These are phyloP conservation scores for Gracilaria vermiculophylla DNA, from an alignment of 23 red algal genomes.

Conservation along the genomic window DNA sequence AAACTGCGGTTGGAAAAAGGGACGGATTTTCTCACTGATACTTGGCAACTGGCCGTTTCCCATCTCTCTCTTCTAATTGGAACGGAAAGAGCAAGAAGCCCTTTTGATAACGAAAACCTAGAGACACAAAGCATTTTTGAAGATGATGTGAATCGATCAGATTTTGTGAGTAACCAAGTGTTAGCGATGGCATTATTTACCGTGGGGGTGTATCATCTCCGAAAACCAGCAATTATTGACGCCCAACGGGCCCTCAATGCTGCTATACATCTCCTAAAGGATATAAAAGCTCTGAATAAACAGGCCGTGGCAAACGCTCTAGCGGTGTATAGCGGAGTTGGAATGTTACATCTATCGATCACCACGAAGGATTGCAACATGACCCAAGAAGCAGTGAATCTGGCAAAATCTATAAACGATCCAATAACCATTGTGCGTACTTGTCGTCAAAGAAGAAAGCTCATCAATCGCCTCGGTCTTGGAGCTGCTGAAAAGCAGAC, in stretches of 20 bases:
- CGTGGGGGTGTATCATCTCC: slow-evolving; percentile 45
- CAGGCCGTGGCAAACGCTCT: slow-evolving; percentile 47
- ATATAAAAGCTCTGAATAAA: neutral
- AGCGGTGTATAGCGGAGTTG: slow-evolving; percentile 33
- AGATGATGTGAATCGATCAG: neutral
- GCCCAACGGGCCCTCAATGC: slow-evolving; percentile 8
- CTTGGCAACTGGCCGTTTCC: slow-evolving; percentile 53
- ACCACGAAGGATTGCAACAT: slow-evolving; percentile 5
- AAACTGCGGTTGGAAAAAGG: neutral
- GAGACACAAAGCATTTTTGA: neutral
- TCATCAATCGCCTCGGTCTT: slow-evolving; percentile 20
- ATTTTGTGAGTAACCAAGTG: slow-evolving; percentile 28
- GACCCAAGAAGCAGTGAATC: slow-evolving; percentile 14
- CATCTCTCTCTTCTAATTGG: slow-evolving; percentile 32
- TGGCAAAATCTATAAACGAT: slow-evolving; percentile 23
- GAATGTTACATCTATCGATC: neutral
- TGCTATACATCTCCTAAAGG: slow-evolving; percentile 10
- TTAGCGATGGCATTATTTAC: slow-evolving; percentile 51
- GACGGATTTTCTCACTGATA: neutral
- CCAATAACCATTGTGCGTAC: slow-evolving; percentile 42
- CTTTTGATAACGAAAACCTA: neutral
- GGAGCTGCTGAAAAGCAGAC: neutral
- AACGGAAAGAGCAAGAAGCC: neutral
- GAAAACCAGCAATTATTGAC: slow-evolving; percentile 36
- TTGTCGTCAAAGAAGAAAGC: slow-evolving; percentile 34